These are phyloP conservation scores for Salix udensis DNA, from an alignment of 345 rosid species.

Conservation along the genomic window DNA sequence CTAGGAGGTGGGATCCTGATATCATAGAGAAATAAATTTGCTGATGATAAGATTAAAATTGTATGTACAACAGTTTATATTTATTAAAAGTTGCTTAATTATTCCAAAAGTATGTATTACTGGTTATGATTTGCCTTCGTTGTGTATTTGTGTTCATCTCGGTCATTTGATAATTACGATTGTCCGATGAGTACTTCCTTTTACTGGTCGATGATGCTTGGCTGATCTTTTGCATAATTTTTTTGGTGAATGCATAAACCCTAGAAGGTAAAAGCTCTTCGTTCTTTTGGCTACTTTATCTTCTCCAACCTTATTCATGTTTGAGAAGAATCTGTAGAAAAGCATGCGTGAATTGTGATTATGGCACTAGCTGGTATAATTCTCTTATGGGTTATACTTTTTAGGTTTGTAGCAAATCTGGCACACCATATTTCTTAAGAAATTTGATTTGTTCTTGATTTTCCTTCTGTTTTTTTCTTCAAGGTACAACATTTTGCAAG, in stretches of 20 bases:
- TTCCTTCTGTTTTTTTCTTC: neutral
- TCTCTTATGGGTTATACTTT: neutral
- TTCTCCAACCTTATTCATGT: neutral
- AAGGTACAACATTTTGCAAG: no score
- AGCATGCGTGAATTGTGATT: neutral
- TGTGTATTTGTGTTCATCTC: neutral
- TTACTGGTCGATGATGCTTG: neutral
- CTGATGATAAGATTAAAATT: constrained; percentile 2
- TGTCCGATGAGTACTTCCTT: neutral
- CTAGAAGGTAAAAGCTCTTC: constrained; percentile 6
- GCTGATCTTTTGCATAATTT: neutral
- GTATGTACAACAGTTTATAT: neutral
- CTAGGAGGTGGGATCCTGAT: constrained; percentile 8
- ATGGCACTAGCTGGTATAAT: neutral
- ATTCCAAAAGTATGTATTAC: neutral
- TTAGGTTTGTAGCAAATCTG: no score
- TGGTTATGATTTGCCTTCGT: neutral
- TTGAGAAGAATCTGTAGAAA: neutral
- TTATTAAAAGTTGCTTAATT: neutral
- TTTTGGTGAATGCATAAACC: constrained; percentile 10
- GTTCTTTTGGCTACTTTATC: neutral
- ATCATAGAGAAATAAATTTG: constrained; percentile 30
- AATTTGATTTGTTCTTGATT: neutral
- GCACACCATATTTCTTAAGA: neutral
- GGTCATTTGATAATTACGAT: neutral